phyloP scores from a whole-genome alignment of 2,329 filamentous ascomycete species.

The Chrysoporthe austroafricana region DNA sequence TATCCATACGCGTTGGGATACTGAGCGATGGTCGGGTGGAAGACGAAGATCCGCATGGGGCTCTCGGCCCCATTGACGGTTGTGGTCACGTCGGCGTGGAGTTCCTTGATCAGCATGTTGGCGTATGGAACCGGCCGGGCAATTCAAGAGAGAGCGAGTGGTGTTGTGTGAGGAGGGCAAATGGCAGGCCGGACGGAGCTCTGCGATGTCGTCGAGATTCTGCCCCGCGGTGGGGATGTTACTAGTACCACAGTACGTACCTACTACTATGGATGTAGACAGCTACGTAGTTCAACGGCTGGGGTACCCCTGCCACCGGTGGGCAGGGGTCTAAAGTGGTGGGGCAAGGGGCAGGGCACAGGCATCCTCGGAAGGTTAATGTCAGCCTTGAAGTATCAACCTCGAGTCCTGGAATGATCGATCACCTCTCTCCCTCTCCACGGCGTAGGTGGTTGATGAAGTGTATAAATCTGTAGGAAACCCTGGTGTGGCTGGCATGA shows the following conservation, averaged over 20 bases:
- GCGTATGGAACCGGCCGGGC: neutral
- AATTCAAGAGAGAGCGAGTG: no score
- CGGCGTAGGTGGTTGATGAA: no score
- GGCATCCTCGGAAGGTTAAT: no score
- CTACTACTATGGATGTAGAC: neutral
- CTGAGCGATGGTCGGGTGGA: slow-evolving; percentile 81
- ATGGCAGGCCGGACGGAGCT: no score
- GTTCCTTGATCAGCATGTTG: slow-evolving; percentile 59
- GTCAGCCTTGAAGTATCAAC: no score
- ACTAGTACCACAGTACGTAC: no score
- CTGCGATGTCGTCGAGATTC: slow-evolving; percentile 4
- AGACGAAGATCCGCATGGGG: slow-evolving; percentile 75
- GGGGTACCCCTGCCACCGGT: neutral
- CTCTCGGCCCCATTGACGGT: slow-evolving; percentile 57
- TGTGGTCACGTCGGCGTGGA: slow-evolving; percentile 54
- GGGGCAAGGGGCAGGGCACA: neutral
- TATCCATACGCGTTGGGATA: slow-evolving; percentile 78
- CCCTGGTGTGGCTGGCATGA: no score
- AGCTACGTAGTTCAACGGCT: neutral
- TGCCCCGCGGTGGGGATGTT: slow-evolving; percentile 18
- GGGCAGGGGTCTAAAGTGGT: neutral
- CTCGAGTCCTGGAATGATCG: no score
- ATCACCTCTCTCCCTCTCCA: no score
- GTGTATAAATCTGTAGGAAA: no score
- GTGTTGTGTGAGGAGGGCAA: neutral